A percentile compares a stretch with the other conserved stretches of the same genome.
These are phyloP conservation scores for Zymoseptoria ardabiliae DNA, from an alignment of 2,329 filamentous ascomycete species.

Conservation along the genomic window DNA sequence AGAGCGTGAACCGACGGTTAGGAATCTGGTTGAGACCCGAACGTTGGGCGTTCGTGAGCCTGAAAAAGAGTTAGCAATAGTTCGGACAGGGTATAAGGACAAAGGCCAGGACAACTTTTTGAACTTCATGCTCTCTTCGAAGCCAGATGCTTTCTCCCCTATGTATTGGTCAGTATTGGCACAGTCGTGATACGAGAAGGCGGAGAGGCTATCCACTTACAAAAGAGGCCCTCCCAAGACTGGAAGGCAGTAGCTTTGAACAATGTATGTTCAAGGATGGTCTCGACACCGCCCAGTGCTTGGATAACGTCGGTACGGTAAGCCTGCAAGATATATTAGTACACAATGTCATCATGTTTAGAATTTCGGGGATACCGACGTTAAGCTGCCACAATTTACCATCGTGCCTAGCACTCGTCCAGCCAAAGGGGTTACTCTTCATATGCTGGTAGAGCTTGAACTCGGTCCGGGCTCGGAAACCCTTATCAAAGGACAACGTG, in stretches of 20 bases:
- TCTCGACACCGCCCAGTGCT: conserved; percentile 91
- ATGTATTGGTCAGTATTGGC: conserved; percentile 6
- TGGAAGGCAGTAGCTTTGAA: conserved; percentile 97
- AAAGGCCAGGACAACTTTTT: too few species aligned
- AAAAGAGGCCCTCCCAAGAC: conserved; percentile 94
- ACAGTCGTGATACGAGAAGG: background rate
- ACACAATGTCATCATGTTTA: too few species aligned
- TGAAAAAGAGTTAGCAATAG: too few species aligned
- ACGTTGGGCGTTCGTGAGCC: conserved; percentile 77
- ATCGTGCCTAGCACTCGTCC: conserved; percentile 95
- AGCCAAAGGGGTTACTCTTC: conserved; percentile 99
- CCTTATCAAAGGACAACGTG: conserved; percentile 96
- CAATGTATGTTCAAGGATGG: conserved; percentile 69
- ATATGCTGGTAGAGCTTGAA: conserved; percentile 99
- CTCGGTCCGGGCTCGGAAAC: conserved; percentile 88
- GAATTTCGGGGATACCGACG: background rate
- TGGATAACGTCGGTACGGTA: conserved; percentile 97
- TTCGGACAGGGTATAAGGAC: too few species aligned
- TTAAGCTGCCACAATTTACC: conserved; percentile 82
- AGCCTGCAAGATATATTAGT: conserved; percentile 65
- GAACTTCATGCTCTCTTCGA: conserved; percentile 73
- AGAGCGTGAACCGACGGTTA: conserved; percentile 94
- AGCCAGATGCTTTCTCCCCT: conserved; percentile 19
- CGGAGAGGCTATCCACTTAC: conserved; percentile 42
- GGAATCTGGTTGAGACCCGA: conserved; percentile 98